These are phyloP conservation scores for Actinidia arguta DNA, from an alignment of 179 eudicot genomes.

Conservation along the genomic window DNA sequence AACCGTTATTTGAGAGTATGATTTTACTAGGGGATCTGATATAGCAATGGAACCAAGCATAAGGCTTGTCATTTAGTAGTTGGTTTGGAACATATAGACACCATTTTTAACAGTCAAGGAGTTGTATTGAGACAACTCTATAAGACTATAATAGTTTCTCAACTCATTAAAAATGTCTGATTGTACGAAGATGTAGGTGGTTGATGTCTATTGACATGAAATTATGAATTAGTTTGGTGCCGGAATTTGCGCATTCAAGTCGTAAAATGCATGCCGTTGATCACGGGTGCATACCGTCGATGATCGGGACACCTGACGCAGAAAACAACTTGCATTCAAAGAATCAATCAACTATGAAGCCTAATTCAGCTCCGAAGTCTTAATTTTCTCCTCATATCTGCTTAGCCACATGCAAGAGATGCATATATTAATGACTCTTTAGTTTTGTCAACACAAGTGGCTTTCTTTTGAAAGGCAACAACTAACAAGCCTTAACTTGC, in stretches of 20 bases:
- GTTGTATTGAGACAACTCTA: neutral
- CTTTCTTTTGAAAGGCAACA: neutral
- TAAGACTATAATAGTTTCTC: neutral
- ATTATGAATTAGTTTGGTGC: slow-evolving; percentile 2
- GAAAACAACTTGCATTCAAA: neutral
- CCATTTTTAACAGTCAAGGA: too few species aligned
- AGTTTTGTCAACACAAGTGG: slow-evolving; percentile 2
- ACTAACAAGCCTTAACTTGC: neutral
- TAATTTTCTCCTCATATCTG: neutral
- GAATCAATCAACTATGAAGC: too few species aligned
- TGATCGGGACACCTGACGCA: neutral
- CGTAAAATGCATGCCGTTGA: neutral
- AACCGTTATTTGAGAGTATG: neutral
- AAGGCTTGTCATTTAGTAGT: neutral
- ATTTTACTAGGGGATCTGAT: neutral
- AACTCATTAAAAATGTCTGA: neutral
- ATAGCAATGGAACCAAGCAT: neutral
- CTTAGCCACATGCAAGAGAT: neutral
- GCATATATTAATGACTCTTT: neutral
- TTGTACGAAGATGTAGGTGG: neutral
- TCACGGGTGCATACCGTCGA: neutral
- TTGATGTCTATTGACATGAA: neutral
- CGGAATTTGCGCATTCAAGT: neutral
- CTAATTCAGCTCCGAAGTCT: neutral
- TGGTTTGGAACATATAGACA: neutral